Conservation (phyloP, 441 rosid genomes). For the Brassica balearica region DNA sequence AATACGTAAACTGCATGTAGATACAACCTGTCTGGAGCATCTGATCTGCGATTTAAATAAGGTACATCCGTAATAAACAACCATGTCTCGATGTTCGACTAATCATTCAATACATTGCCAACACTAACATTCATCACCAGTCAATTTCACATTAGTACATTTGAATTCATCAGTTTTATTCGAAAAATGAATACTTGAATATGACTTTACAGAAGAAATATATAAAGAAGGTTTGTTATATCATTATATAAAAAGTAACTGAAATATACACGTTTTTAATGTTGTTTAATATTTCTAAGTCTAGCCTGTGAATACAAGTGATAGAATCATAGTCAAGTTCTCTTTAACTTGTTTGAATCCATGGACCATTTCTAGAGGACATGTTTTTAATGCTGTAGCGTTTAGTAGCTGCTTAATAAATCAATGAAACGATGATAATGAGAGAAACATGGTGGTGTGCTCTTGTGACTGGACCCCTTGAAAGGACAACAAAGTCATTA, state of each 20-base stretch:
- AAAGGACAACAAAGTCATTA: slow-evolving; percentile 41
- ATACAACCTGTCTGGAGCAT: slow-evolving; percentile 31
- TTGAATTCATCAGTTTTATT: not conserved
- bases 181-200: not conserved
- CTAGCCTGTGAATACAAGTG: not conserved
- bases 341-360: not conserved
- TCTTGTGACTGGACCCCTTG: slow-evolving; percentile 23
- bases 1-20: slow-evolving; percentile 44
- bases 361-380: not conserved
- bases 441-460: slow-evolving; percentile 29
- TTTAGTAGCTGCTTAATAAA: slow-evolving; percentile 14
- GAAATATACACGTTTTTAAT: not conserved
- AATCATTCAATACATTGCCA: slow-evolving; percentile 11
- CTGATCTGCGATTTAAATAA: slow-evolving; percentile 4
- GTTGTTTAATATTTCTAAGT: not conserved
- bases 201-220: not conserved
- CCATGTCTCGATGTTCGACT: slow-evolving; percentile 7
- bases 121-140: not conserved
- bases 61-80: not conserved
- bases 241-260: not conserved
- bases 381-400: not conserved
- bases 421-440: slow-evolving; percentile 2
- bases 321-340: not conserved
- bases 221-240: not conserved
- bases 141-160: not conserved